A percentile compares a stretch with the other conserved stretches of the same genome.
Evolutionary conservation across 202 grass and related monocot genomes (phyloP).

Genomic region (Cymbopogon flexuosus): DNA sequence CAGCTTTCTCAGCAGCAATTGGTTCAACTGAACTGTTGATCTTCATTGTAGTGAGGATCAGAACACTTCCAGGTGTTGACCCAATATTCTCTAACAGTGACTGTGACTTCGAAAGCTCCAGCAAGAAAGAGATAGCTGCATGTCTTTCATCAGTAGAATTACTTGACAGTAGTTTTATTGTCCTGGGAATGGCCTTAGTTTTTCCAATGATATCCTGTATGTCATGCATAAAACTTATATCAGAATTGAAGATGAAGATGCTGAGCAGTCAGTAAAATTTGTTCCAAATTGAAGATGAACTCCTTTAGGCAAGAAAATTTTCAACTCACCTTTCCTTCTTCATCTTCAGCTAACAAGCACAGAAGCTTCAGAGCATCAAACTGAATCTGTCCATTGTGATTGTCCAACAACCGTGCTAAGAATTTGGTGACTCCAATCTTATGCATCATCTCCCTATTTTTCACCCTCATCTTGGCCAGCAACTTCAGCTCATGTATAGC

Average conservation of each 20-base stretch:
- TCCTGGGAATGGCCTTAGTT: conserved; percentile 58
- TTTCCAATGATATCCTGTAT: conserved; percentile 74
- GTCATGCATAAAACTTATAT: not conserved
- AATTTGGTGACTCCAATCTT: conserved; percentile 62
- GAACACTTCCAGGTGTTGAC: conserved; percentile 49
- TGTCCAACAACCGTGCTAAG: conserved; percentile 52
- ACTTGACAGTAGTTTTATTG: conserved; percentile 62
- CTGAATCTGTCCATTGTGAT: conserved; percentile 44
- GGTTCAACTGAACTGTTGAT: conserved; percentile 61
- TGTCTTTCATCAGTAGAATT: conserved; percentile 47
- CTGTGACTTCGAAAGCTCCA: conserved; percentile 69
- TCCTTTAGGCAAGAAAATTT: not conserved
- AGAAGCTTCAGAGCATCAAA: conserved; percentile 59
- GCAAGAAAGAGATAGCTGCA: conserved; percentile 63
- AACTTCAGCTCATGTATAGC: conserved; percentile 65
- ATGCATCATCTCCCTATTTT: conserved; percentile 67
- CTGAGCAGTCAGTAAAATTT: not conserved
- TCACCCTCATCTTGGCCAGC: conserved; percentile 38
- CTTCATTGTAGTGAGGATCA: conserved; percentile 77
- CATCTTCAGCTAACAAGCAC: conserved; percentile 54
- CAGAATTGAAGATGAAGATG: conserved; percentile 9
- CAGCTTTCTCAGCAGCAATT: conserved; percentile 48
- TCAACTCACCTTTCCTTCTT: conserved; percentile 63
- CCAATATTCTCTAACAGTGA: conserved; percentile 59
- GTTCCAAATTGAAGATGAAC: conserved; percentile 1